Conservation (phyloP, 2,329 filamentous ascomycete genomes). For the Colletotrichum gigasporum region DNA sequence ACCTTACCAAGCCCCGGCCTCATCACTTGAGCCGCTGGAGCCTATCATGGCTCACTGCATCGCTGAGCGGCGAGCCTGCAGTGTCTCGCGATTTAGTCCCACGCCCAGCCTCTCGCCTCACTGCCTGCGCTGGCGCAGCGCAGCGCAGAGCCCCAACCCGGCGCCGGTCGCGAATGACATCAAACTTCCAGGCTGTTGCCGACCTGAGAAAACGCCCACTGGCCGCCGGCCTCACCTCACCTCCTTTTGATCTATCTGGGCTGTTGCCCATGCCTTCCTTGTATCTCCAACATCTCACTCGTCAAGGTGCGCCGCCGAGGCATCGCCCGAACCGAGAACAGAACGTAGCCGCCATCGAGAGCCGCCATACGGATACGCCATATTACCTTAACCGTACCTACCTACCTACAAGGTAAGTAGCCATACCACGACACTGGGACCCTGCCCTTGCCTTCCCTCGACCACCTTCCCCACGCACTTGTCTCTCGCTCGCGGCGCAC, state of each 20-base stretch:
- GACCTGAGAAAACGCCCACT: constrained; percentile 5
- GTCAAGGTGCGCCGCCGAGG: no score
- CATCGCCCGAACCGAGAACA: no score
- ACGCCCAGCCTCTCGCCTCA: not conserved
- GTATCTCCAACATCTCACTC: no score
- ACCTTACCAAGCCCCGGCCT: no score
- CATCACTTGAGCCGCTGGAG: not conserved
- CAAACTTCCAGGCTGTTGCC: constrained; percentile 1
- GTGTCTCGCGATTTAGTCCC: not conserved
- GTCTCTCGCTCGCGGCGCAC: constrained; percentile 24
- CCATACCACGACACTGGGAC: not conserved
- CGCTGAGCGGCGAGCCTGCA: no score
- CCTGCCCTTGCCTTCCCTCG: constrained; percentile 30
- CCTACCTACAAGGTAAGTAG: no score
- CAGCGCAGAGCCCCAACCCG: not conserved
- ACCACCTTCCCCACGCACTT: constrained; percentile 28
- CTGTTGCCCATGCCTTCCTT: not conserved
- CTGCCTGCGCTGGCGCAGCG: not conserved
- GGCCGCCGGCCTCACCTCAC: not conserved
- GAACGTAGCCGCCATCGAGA: no score
- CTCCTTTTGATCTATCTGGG: not conserved
- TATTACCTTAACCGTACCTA: no score
- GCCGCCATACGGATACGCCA: not conserved
- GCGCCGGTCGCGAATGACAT: constrained; percentile 21
- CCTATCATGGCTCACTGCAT: no score